Base-by-base conservation (phyloP, 139 green algal species). In the Trebouxia sp. region DNA sequence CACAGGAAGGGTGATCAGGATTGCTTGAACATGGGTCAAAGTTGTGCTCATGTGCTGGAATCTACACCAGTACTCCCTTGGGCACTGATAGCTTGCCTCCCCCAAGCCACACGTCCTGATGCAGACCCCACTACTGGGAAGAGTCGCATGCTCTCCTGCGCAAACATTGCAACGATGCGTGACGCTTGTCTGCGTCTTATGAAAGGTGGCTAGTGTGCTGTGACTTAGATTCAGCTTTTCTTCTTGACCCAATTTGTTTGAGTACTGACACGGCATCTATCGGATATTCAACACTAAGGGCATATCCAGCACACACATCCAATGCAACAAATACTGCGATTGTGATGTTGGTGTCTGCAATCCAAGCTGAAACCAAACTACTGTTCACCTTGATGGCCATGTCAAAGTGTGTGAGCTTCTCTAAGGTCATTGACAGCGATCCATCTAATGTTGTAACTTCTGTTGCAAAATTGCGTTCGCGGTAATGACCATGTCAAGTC, bases 41-140 rank as follows among this genome's bases (percentile, higher is more conserved):
- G n/a, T n/a, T n/a, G n/a, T n/a, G n/a, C n/a, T n/a, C 80, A n/a
- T 65, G 41, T 22, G 76, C 42, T 1, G 69, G 69, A 17, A 84
- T 67, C 80, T 70, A 84, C 30, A 84, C 35, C 69, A 84, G 78
- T 39, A 75, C 72, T n/a, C 82, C 82, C 9, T n/a, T 30, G 8
- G 83, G 83, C 24, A 87, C 83, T 39, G 67, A 67, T 38, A 84
- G 42, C 47, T 67, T 77, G 26, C 69, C 69, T 5, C 43, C 43
- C 4, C 41, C 69, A 39, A 77, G 12, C 24, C 47, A 45, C 43
- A 79, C 30, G 58, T 37, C 80, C 80, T n/a, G 24, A 7, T 74
- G 56, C 30, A 70, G 35, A 22, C 65, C 41, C 53, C 62, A 74
- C 24, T 9, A 87, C 83, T 6, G 83, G 83, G 37, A 85, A 42